Evolutionary conservation across 495 filamentous ascomycete genomes (phyloP).

Genomic region (Podospora appendiculata): DNA sequence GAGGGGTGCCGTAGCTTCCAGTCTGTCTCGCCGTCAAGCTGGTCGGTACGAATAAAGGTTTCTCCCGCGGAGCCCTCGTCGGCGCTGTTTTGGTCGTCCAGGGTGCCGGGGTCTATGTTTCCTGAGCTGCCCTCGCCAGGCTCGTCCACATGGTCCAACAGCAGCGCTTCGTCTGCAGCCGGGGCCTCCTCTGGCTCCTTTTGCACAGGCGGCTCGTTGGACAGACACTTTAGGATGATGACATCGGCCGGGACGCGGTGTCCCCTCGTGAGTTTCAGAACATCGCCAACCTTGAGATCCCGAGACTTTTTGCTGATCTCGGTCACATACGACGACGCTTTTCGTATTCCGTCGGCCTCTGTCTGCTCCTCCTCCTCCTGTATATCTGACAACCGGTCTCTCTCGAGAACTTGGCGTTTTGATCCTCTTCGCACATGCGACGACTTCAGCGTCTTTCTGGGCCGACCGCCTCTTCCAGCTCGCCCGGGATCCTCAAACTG

Average conservation of each 20-base stretch:
- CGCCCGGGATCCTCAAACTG: slow-evolving; percentile 48
- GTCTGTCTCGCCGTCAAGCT: slow-evolving; percentile 96
- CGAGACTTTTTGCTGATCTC: slow-evolving; percentile 72
- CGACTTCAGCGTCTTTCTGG: slow-evolving; percentile 29
- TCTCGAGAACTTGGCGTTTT: slow-evolving; percentile 22
- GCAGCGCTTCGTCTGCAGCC: slow-evolving; percentile 24
- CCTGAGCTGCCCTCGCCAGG: slow-evolving; percentile 17
- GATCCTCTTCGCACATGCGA: slow-evolving; percentile 21
- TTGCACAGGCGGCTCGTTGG: slow-evolving; percentile 45
- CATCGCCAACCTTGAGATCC: slow-evolving; percentile 92
- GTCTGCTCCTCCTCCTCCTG: slow-evolving; percentile 47
- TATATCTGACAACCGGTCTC: slow-evolving; percentile 42
- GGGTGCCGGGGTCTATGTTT: background rate
- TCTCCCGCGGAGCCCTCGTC: slow-evolving; percentile 55
- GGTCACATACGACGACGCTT: slow-evolving; percentile 36
- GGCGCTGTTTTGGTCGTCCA: slow-evolving; percentile 5
- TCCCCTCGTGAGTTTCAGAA: slow-evolving; percentile 83
- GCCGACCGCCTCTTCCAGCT: slow-evolving; percentile 18
- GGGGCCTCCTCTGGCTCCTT: slow-evolving; percentile 19
- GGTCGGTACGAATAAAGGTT: slow-evolving; percentile 95
- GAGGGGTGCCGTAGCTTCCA: slow-evolving; percentile 95
- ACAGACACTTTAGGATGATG: slow-evolving; percentile 79
- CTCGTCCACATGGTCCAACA: slow-evolving; percentile 31
- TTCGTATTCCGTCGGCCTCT: slow-evolving; percentile 29
- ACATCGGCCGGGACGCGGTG: slow-evolving; percentile 92